phyloP scores from a whole-genome alignment of 2,329 filamentous ascomycete species.

The Diatrype stigma region DNA sequence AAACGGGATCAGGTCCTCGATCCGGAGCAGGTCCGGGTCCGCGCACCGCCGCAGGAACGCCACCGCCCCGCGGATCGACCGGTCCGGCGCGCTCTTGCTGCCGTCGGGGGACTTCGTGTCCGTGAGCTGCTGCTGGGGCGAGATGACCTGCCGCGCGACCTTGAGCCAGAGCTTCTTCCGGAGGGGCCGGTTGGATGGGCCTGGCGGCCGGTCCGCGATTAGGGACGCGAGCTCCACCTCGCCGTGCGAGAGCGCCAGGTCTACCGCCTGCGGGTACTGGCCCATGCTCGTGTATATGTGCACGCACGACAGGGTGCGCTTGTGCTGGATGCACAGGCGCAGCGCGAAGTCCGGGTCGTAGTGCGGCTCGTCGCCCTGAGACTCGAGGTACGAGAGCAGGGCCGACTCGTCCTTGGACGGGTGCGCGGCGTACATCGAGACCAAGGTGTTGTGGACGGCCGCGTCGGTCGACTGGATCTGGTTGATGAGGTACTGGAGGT shows the following conservation, averaged over 20 bases:
- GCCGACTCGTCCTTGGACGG: constrained; percentile 78
- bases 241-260: constrained; percentile 83
- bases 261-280: constrained; percentile 88
- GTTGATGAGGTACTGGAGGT: constrained; percentile 90
- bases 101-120: no score
- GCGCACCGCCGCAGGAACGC: constrained; percentile 82
- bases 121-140: constrained; percentile 61
- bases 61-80: constrained; percentile 82
- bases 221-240: constrained; percentile 85
- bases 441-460: constrained; percentile 92
- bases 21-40: constrained; percentile 68
- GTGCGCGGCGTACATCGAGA: constrained; percentile 91
- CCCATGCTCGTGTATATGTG: constrained; percentile 98
- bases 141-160: constrained; percentile 91
- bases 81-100: no score
- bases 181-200: constrained; percentile 65
- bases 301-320: constrained; percentile 88
- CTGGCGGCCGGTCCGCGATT: constrained; percentile 75
- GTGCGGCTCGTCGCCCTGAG: constrained; percentile 78
- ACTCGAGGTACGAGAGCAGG: constrained; percentile 83
- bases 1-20: constrained; percentile 96
- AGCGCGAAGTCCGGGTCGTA: constrained; percentile 97
- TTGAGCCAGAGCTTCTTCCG: constrained; percentile 95
- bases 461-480: constrained; percentile 74
- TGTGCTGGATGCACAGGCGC: constrained; percentile 89